Percentiles rank a stretch among this genome's conserved stretches.
phyloP scores from a whole-genome alignment of 805 yeast genomes.

The Starmerella khaoyaiensis region DNA sequence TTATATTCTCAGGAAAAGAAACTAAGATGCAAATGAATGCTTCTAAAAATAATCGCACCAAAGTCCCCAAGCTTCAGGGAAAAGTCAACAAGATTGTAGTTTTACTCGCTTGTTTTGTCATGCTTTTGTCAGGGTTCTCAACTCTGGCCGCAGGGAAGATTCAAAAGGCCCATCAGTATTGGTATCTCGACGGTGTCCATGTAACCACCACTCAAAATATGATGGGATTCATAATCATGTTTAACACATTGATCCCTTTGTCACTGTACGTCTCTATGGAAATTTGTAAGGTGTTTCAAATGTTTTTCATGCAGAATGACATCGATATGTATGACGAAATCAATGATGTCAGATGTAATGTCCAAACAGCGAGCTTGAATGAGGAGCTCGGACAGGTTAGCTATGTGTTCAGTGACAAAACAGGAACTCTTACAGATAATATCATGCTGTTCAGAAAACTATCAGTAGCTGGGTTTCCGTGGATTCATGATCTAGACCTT shows the following conservation, averaged over 20 bases:
- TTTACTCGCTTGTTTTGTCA: conserved; percentile 77
- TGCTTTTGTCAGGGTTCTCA: conserved; percentile 61
- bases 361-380: conserved; percentile 85
- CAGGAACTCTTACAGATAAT: conserved; percentile 94
- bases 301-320: conserved; percentile 71
- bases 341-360: conserved; percentile 83
- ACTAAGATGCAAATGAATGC: conserved; percentile 94
- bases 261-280: conserved; percentile 95
- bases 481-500: conserved; percentile 67
- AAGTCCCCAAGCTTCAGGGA: conserved; percentile 82
- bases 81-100: conserved; percentile 71
- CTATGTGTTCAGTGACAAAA: conserved; percentile 87
- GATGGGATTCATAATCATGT: conserved; percentile 96
- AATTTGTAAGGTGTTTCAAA: conserved; percentile 79
- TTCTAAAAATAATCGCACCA: conserved; percentile 72
- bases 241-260: conserved; percentile 86
- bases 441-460: conserved; percentile 83
- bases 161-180: conserved; percentile 27
- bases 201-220: conserved; percentile 80
- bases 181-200: conserved; percentile 65
- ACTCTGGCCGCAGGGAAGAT: conserved; percentile 56
- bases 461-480: conserved; percentile 75
- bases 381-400: conserved; percentile 97
- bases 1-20: conserved; percentile 89
- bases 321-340: conserved; percentile 84